A percentile compares a stretch with the other conserved stretches of the same genome.
These are phyloP conservation scores for Zychaea mexicana DNA, from an alignment of 371 early-diverging fungal genomes.

Conservation along the genomic window DNA sequence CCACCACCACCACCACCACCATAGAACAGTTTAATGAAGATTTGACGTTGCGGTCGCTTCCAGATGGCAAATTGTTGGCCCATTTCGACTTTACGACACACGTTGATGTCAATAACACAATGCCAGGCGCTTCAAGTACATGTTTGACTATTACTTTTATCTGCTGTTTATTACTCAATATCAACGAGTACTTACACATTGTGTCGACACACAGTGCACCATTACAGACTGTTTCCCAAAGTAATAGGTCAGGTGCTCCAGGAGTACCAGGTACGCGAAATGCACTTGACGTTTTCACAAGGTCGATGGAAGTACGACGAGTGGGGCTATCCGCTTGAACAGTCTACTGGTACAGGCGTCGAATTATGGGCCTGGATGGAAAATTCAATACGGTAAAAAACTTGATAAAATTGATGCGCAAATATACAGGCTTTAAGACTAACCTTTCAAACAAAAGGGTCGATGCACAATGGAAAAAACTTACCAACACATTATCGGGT, in stretches of 20 bases:
- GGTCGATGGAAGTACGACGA: slow-evolving; percentile 84
- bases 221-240: slow-evolving; percentile 82
- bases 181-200: too few species aligned
- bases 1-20: too few species aligned
- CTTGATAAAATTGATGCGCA: neutral
- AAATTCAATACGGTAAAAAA: slow-evolving; percentile 44
- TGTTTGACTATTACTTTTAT: neutral
- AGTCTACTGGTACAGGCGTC: slow-evolving; percentile 73
- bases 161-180: too few species aligned
- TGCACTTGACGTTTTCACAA: slow-evolving; percentile 89
- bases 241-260: slow-evolving; percentile 85
- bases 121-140: slow-evolving; percentile 29
- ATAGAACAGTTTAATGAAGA: slow-evolving; percentile 61
- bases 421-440: too few species aligned
- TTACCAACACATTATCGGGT: slow-evolving; percentile 92
- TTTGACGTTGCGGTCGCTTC: slow-evolving; percentile 62
- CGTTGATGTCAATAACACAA: slow-evolving; percentile 29
- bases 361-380: slow-evolving; percentile 84
- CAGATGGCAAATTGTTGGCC: slow-evolving; percentile 79
- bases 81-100: slow-evolving; percentile 75
- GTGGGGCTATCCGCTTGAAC: slow-evolving; percentile 73
- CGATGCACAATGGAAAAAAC: slow-evolving; percentile 76
- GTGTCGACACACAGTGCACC: too few species aligned
- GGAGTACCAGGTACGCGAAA: slow-evolving; percentile 70
- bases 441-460: too few species aligned